Conservation (phyloP, 2,329 filamentous ascomycete genomes). For the Phaeophleospora eucalypticola region DNA sequence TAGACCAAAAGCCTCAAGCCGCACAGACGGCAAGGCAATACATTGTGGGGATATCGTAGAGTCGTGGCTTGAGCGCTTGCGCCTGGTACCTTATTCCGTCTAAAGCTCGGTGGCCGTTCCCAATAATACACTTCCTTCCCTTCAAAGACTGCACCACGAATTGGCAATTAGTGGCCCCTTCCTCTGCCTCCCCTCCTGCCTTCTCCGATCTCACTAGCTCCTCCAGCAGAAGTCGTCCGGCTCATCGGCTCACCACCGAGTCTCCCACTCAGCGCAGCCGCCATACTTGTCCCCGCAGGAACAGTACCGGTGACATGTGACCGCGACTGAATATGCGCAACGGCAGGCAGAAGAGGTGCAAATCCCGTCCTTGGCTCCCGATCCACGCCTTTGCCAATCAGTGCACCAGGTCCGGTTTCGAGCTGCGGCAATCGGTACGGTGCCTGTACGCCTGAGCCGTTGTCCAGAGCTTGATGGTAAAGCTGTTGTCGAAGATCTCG, state of each 20-base stretch:
- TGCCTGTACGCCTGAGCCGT: slow-evolving; percentile 22
- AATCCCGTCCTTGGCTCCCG: slow-evolving; percentile 32
- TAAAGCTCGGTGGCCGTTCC: no score
- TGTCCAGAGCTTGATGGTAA: slow-evolving; percentile 34
- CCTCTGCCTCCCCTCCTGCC: slow-evolving; percentile 20
- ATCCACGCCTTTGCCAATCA: slow-evolving; percentile 33
- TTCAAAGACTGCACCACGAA: no score
- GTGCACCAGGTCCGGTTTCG: slow-evolving; percentile 33
- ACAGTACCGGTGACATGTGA: neutral
- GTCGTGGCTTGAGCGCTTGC: no score
- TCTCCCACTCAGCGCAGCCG: slow-evolving; percentile 24
- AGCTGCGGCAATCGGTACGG: slow-evolving; percentile 34
- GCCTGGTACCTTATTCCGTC: no score
- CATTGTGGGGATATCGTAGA: no score
- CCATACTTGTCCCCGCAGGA: slow-evolving; percentile 19
- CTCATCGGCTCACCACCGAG: slow-evolving; percentile 30
- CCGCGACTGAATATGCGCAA: slow-evolving; percentile 20
- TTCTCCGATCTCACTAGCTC: slow-evolving; percentile 25
- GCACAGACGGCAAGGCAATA: no score
- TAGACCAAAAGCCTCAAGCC: no score
- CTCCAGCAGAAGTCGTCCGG: slow-evolving; percentile 26
- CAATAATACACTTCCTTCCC: no score
- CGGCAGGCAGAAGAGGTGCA: slow-evolving; percentile 25
- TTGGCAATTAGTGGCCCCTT: neutral
- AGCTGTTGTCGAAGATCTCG: slow-evolving; percentile 28